phyloP scores from a whole-genome alignment of 768 basidiomycete species.

The Agaricus subrufescens region DNA sequence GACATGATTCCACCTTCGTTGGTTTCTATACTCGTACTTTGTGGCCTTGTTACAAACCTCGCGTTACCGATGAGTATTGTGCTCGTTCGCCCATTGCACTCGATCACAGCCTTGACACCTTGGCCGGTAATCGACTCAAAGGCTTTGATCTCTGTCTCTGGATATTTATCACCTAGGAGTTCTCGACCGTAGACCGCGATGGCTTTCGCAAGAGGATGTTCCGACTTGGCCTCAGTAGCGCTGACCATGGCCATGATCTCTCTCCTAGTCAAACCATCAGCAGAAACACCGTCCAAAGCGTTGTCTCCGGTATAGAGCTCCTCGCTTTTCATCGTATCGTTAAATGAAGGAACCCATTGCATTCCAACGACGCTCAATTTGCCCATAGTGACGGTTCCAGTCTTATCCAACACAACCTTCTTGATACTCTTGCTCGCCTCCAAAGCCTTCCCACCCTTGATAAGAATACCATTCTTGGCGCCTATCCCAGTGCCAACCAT shows the following conservation, averaged over 20 bases:
- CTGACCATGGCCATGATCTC: constrained; percentile 77
- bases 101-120: constrained; percentile 73
- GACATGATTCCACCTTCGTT: constrained; percentile 51
- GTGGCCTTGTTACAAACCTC: constrained; percentile 47
- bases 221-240: constrained; percentile 85
- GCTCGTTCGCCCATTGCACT: constrained; percentile 45
- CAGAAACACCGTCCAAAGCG: constrained; percentile 41
- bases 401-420: constrained; percentile 91
- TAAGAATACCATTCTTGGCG: constrained; percentile 93
- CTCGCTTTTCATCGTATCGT: constrained; percentile 17
- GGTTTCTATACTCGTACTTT: constrained; percentile 40
- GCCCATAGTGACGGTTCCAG: constrained; percentile 95
- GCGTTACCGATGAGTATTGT: constrained; percentile 74
- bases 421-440: constrained; percentile 85
- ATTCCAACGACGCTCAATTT: constrained; percentile 78
- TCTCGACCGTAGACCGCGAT: constrained; percentile 81
- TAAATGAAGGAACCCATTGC: constrained; percentile 57
- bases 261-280: constrained; percentile 60
- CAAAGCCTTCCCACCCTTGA: constrained; percentile 94
- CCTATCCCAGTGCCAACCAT: constrained; percentile 99
- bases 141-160: constrained; percentile 53
- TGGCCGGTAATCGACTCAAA: constrained; percentile 91
- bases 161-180: constrained; percentile 36
- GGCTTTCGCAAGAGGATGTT: constrained; percentile 95
- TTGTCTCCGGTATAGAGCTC: constrained; percentile 42